Conservation (phyloP, 176 grass and related monocot species). For the Puya raimondii region DNA sequence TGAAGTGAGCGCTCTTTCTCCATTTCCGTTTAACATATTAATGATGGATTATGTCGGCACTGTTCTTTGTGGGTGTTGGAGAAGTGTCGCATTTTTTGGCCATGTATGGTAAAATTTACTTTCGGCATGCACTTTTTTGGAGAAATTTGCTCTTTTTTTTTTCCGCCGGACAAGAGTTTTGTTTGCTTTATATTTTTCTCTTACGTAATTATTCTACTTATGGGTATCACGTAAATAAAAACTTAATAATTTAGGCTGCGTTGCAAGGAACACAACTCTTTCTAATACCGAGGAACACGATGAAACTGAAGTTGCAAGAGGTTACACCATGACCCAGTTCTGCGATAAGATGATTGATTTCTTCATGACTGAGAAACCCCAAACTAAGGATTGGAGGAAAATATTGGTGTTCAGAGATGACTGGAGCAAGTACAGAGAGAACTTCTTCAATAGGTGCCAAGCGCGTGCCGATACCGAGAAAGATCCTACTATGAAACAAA, state of each 20-base stretch:
- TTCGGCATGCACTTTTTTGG: no score
- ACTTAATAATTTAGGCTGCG: neutral
- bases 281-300: slow-evolving; percentile 25
- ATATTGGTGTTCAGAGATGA: slow-evolving; percentile 85
- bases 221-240: neutral
- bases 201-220: neutral
- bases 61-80: neutral
- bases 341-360: slow-evolving; percentile 79
- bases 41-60: neutral
- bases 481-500: slow-evolving; percentile 49
- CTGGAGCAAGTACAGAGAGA: slow-evolving; percentile 62
- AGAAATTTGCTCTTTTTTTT: neutral
- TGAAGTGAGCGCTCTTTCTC: neutral
- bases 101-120: neutral
- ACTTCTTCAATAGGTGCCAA: slow-evolving; percentile 46
- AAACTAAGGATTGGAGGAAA: slow-evolving; percentile 91
- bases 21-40: neutral
- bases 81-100: neutral
- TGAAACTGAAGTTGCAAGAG: slow-evolving; percentile 47
- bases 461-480: slow-evolving; percentile 40
- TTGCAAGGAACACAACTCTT: slow-evolving; percentile 13
- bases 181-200: no score
- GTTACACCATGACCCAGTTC: slow-evolving; percentile 84
- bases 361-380: slow-evolving; percentile 74
- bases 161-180: neutral